Percentiles rank a stretch among this genome's conserved stretches.
Conservation (phyloP, 306 rosid species). For the Cucumis cinereus region DNA sequence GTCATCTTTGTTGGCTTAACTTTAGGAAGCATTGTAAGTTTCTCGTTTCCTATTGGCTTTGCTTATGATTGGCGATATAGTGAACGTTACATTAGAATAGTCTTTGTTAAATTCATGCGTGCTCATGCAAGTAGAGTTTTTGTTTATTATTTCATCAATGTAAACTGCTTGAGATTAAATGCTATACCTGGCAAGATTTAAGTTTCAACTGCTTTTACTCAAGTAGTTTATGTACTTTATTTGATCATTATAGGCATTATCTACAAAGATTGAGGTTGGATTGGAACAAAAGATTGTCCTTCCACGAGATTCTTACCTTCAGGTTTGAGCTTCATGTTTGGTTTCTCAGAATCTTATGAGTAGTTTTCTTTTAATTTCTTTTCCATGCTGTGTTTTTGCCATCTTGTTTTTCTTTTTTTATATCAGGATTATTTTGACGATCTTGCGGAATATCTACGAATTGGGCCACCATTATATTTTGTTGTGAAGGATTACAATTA, state of each 20-base stretch:
- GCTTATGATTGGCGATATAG: neutral
- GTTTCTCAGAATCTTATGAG: constrained; percentile 3
- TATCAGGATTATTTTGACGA: constrained; percentile 72
- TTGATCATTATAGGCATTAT: constrained; percentile 49
- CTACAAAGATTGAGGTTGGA: constrained; percentile 75
- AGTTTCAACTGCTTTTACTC: neutral
- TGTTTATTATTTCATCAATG: neutral
- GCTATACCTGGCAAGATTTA: neutral
- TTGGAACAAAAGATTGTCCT: constrained; percentile 95
- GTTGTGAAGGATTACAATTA: constrained; percentile 85
- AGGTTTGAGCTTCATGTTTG: constrained; percentile 37
- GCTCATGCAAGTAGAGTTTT: neutral
- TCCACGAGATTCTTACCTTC: constrained; percentile 96
- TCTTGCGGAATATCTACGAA: constrained; percentile 69
- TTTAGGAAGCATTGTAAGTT: constrained; percentile 88
- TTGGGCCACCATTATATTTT: constrained; percentile 93
- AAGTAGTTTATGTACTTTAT: constrained; percentile 2
- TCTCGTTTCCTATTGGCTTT: constrained; percentile 1
- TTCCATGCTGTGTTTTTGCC: neutral
- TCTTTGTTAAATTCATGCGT: neutral
- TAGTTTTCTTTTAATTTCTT: neutral
- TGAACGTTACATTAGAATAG: neutral
- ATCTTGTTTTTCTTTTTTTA: constrained; percentile 7
- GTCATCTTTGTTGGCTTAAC: constrained; percentile 63
- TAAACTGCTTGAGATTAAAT: neutral